Percentiles rank a stretch among this genome's conserved stretches.
Conservation (phyloP, 169 alveolate species). For the Cyclospora cayetanensis region DNA sequence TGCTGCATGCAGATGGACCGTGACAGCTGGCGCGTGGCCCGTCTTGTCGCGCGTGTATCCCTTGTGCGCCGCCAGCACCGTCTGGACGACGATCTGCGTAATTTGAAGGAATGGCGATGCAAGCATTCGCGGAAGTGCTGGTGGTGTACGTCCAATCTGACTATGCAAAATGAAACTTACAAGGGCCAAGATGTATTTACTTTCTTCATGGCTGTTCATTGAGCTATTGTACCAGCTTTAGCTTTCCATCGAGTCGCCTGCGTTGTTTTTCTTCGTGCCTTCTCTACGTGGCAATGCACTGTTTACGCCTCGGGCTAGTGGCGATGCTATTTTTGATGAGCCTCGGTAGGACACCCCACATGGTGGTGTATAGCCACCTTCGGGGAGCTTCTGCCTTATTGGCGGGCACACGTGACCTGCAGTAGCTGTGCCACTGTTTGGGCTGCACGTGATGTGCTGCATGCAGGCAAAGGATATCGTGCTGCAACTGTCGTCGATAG, state of each 20-base stretch:
- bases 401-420: neutral
- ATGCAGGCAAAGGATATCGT: slow-evolving; percentile 80
- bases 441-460: too few species aligned
- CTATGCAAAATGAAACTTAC: too few species aligned
- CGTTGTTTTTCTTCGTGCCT: neutral
- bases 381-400: neutral
- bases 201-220: too few species aligned
- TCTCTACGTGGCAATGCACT: neutral
- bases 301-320: neutral
- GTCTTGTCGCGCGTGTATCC: slow-evolving; percentile 80
- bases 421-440: too few species aligned
- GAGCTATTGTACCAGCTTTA: too few species aligned
- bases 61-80: slow-evolving; percentile 77
- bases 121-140: slow-evolving; percentile 79
- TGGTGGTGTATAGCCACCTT: neutral
- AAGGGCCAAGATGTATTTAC: too few species aligned
- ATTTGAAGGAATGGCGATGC: slow-evolving; percentile 81
- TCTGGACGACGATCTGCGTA: slow-evolving; percentile 75
- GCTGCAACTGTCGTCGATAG: slow-evolving; percentile 69
- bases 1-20: slow-evolving; percentile 76
- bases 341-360: too few species aligned
- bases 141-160: slow-evolving; percentile 78
- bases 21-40: slow-evolving; percentile 82
- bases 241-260: too few species aligned
- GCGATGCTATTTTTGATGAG: neutral